Percentiles rank a stretch among this genome's conserved stretches.
These are phyloP conservation scores for Tilletia indica DNA, from an alignment of 1,284 basidiomycete genomes.

Conservation along the genomic window DNA sequence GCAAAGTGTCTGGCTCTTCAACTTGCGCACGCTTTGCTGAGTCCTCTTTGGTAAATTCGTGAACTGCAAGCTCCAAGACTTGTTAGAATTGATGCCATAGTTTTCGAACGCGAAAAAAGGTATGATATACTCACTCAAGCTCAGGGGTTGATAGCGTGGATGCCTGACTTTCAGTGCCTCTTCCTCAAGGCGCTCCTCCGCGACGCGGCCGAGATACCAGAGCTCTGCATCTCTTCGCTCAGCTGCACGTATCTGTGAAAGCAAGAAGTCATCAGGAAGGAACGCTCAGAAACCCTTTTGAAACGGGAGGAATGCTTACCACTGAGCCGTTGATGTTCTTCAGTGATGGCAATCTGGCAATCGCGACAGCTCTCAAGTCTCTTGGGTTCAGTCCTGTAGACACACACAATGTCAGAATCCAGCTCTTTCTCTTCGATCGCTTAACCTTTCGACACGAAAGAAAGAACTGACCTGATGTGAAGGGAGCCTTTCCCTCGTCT, in stretches of 20 bases:
- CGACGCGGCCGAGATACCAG: slow-evolving; percentile 68
- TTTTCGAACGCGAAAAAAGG: no score
- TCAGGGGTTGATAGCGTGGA: neutral
- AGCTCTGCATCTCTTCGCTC: slow-evolving; percentile 84
- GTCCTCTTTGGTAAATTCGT: neutral
- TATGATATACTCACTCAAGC: neutral
- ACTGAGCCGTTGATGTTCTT: slow-evolving; percentile 67
- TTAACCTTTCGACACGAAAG: slow-evolving; percentile 43
- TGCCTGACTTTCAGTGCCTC: neutral
- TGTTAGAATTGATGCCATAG: no score
- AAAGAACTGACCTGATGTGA: slow-evolving; percentile 26
- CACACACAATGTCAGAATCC: no score
- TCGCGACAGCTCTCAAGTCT: slow-evolving; percentile 66
- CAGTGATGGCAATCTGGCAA: slow-evolving; percentile 71
- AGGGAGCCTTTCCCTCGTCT: slow-evolving; percentile 16
- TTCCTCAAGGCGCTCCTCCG: neutral
- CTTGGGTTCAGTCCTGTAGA: slow-evolving; percentile 38
- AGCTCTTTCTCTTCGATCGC: no score
- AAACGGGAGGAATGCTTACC: slow-evolving; percentile 59
- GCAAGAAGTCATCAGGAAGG: neutral
- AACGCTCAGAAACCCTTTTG: no score
- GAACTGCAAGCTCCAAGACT: neutral
- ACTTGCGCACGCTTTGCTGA: slow-evolving; percentile 10
- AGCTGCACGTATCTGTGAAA: slow-evolving; percentile 65
- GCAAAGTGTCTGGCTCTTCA: slow-evolving; percentile 11